Evolutionary conservation across 1,284 basidiomycete genomes (phyloP), one percentile per base, ranked within the genome.

Genomic region (Apiotrichum gamsii): DNA sequence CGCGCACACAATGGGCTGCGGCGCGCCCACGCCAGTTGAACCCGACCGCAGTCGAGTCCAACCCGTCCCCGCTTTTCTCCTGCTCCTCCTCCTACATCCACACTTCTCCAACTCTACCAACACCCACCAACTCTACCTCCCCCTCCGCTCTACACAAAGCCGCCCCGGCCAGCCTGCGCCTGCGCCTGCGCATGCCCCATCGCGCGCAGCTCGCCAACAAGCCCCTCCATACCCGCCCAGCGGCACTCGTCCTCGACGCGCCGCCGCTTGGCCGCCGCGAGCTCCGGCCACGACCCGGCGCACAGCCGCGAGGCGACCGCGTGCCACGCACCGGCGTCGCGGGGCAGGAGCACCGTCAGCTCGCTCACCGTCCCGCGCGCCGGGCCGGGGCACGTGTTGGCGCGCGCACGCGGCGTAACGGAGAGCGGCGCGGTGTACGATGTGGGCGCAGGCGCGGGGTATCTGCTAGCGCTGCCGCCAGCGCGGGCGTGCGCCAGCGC

Each of bases 251-350:
- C 54, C 24, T 54, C 50, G 14, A 62, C 51, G 21, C 57, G 45
- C 9, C 43, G 43, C 16, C 52, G 39, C 15, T 32, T 19, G 19
- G 43, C 49, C 21, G 51, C 52, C 21, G 51, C 52, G 16, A 54
- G 49, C 14, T 33, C 29, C 6, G 52, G 52, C 55, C 60, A 64
- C 19, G 25, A 19, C 3, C 62, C 62, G 3, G 52, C 45, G 32
- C 60, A 49, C 10, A 64, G 51, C 5, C 60, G 45, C 28, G 53
- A 49, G 11, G 59, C 57, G 37, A 64, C 57, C 8, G 47, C 44
- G 49, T 64, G 62, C 52, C 57, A 64, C 15, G 54, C 43, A 16
- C 51, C 42, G 2, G 62, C 60, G 38, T 64, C 60, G 29, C 62
- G 52, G 28, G 49, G 52, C 18, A 64, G 43, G 14, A 59, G 56